Evolutionary conservation across 164 flowering plant genomes (phyloP), one percentile per base, ranked within the genome.

Genomic region (Hamamelis virginiana): DNA sequence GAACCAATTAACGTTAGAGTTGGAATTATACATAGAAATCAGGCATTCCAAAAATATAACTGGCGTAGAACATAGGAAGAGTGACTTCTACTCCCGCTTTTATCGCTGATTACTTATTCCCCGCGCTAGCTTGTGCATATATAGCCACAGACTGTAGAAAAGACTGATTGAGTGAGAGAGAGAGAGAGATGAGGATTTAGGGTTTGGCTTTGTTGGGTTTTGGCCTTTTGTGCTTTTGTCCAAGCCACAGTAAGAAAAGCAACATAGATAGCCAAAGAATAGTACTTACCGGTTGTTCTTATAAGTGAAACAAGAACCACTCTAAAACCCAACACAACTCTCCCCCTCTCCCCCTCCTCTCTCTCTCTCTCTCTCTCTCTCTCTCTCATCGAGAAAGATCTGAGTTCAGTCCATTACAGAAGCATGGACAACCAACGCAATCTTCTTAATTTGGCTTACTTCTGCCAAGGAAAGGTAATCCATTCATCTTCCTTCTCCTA

Each of bases 401-500:
- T 33, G 41, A 33, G 41, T 33, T 33, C 41, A 33, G 41, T 2
- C 64, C 60, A 52, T 19, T 48, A 13, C 18, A 28, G 10, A 14
- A 41, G 26, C 59, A 87, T 87, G 95, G 92, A 90, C 43, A 73
- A 55, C 60, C 87, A 75, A 52, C 68, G 81, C 21, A 81, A 23
- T 41, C 74, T 85, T 78, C 82, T 87, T 53, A 74, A 58, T 75
- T 87, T 81, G 83, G 76, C 84, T 69, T 81, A 81, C 75, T 85
- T 60, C 83, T 81, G 66, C 83, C 90, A 89, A 58, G 96, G 86
- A 77, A 91, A 87, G 96, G 96, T 91, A 77, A 46, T 10, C 11
- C 59, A 60, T 0, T n/a, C 6, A 33, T 23, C 47, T 44, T 44
- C 44, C 68, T 44, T 27, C 6, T 5, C 9, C 18, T 71, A 33